These are phyloP conservation scores for Fraxinus ornus DNA, from an alignment of 305 asterid species.

Conservation along the genomic window DNA sequence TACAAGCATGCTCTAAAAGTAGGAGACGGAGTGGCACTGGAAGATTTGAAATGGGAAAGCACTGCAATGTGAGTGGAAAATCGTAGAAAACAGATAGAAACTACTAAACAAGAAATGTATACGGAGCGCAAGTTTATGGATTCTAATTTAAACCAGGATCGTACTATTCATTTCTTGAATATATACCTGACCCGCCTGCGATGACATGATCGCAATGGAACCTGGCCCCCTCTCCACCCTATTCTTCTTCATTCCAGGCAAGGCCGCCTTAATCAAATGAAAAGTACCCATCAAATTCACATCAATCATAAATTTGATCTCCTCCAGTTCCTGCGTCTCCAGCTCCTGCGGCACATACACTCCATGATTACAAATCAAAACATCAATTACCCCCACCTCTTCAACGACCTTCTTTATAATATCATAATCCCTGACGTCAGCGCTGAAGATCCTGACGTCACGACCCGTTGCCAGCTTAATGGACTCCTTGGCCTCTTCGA, in stretches of 20 bases:
- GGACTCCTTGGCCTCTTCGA: constrained; percentile 68
- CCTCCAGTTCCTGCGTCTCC: constrained; percentile 69
- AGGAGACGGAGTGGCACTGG: not conserved
- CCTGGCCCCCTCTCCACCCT: constrained; percentile 66
- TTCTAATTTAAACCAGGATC: not conserved
- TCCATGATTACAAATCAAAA: constrained; percentile 85
- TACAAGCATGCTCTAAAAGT: not conserved
- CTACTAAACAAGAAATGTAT: not conserved
- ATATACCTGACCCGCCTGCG: constrained; percentile 95
- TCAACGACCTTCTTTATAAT: constrained; percentile 56
- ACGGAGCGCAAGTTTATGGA: not conserved
- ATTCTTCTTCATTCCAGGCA: constrained; percentile 81
- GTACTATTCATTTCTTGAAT: not conserved
- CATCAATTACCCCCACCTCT: constrained; percentile 79
- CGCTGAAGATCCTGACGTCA: constrained; percentile 67
- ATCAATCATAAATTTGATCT: constrained; percentile 81
- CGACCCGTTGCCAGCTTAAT: constrained; percentile 79
- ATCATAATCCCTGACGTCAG: constrained; percentile 79
- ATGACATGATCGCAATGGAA: constrained; percentile 88
- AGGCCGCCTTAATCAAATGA: constrained; percentile 81
- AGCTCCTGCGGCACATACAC: constrained; percentile 72
- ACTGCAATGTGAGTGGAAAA: not conserved
- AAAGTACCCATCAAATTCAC: constrained; percentile 82
- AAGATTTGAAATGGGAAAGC: not conserved
- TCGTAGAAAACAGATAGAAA: not conserved